A percentile compares a stretch with the other conserved stretches of the same genome.
phyloP scores from a whole-genome alignment of 2,329 filamentous ascomycete genomes.

The Ambrosiella cleistominuta region DNA sequence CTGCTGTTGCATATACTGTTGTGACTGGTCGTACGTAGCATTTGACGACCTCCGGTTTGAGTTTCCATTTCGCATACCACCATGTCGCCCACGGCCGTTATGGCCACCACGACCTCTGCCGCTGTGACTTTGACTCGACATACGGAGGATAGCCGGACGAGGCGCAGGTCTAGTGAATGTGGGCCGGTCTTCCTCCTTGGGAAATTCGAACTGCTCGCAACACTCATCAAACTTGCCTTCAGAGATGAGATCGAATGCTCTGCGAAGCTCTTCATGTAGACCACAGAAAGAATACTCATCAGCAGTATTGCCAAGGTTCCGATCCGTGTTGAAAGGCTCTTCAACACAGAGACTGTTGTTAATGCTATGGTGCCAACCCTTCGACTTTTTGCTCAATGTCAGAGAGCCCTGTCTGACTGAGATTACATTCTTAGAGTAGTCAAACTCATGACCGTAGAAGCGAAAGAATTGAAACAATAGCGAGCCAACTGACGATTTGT shows the following conservation, averaged over 20 bases:
- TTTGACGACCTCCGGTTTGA: slow-evolving; percentile 36
- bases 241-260: slow-evolving; percentile 70
- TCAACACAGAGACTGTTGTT: slow-evolving; percentile 87
- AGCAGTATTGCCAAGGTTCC: slow-evolving; percentile 90
- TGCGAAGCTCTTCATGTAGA: slow-evolving; percentile 72
- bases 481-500: slow-evolving; percentile 66
- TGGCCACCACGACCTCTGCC: slow-evolving; percentile 21
- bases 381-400: slow-evolving; percentile 57
- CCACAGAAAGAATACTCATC: slow-evolving; percentile 90
- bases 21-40: slow-evolving; percentile 26
- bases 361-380: slow-evolving; percentile 65
- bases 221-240: slow-evolving; percentile 64
- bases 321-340: slow-evolving; percentile 78
- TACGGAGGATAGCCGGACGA: slow-evolving; percentile 39
- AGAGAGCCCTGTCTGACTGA: slow-evolving; percentile 71
- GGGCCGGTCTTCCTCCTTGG: slow-evolving; percentile 54
- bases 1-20: slow-evolving; percentile 12
- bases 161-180: slow-evolving; percentile 40
- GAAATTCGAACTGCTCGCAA: slow-evolving; percentile 77
- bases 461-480: slow-evolving; percentile 93
- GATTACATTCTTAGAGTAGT: slow-evolving; percentile 69
- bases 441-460: slow-evolving; percentile 82
- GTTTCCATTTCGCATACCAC: slow-evolving; percentile 25
- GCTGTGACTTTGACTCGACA: slow-evolving; percentile 41
- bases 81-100: slow-evolving; percentile 32